Conservation (phyloP, 257 asterid genomes). For the Thymus quinquecostatus region DNA sequence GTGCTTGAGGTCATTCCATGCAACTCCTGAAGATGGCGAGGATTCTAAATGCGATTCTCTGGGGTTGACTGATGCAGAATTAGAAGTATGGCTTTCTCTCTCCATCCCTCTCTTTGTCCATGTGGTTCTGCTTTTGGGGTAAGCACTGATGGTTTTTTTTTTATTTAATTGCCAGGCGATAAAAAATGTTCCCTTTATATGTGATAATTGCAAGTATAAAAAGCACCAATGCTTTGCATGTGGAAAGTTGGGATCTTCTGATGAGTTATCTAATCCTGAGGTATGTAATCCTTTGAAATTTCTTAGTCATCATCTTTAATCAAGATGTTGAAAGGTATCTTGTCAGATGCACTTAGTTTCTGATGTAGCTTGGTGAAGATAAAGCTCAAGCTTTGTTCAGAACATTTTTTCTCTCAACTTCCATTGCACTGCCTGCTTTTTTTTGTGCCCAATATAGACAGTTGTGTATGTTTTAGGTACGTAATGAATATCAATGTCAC, state of each 20-base stretch:
- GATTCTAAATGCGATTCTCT: conserved; percentile 68
- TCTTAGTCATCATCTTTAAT: conserved; percentile 15
- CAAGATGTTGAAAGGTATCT: conserved; percentile 14
- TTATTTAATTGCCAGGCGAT: conserved; percentile 46
- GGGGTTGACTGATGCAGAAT: conserved; percentile 54
- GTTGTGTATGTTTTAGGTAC: neutral
- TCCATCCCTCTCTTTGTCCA: conserved; percentile 4
- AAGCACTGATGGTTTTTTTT: conserved; percentile 22
- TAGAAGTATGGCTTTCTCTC: conserved; percentile 46
- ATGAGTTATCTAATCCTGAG: conserved; percentile 78
- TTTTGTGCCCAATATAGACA: neutral
- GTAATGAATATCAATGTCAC: neutral
- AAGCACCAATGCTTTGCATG: conserved; percentile 86
- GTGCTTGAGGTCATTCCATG: conserved; percentile 93
- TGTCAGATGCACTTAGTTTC: conserved; percentile 16
- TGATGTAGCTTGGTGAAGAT: neutral
- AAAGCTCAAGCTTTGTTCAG: neutral
- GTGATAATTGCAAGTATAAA: conserved; percentile 76
- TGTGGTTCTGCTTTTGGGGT: conserved; percentile 23
- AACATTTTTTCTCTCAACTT: neutral
- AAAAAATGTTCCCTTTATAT: conserved; percentile 47
- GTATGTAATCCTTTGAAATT: conserved; percentile 39
- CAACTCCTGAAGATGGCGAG: conserved; percentile 60
- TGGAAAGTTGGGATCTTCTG: conserved; percentile 87
- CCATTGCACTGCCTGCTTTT: neutral